Evolutionary conservation across 2,329 filamentous ascomycete species (phyloP).

Genomic region (Endoconidiophora laricicola): DNA sequence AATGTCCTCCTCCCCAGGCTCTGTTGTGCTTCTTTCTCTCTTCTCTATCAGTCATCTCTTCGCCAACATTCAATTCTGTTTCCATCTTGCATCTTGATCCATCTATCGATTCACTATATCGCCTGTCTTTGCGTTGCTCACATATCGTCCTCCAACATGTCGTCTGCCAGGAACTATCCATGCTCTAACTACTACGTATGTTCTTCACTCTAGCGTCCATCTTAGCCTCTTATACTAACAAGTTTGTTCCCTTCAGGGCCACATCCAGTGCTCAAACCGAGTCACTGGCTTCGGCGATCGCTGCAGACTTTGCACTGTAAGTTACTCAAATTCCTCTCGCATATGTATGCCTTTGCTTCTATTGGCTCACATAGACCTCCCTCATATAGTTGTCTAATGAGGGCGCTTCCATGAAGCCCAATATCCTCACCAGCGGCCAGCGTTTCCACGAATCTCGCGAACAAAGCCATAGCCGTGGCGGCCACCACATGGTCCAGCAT

Average conservation of each 20-base stretch:
- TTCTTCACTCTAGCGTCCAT: slow-evolving; percentile 1
- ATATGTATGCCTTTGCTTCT: background rate
- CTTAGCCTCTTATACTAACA: background rate
- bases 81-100: too few species aligned
- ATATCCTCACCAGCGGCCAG: slow-evolving; percentile 4
- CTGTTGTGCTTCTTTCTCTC: too few species aligned
- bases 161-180: too few species aligned
- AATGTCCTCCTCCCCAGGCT: too few species aligned
- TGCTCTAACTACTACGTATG: slow-evolving; percentile 1
- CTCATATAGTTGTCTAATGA: slow-evolving; percentile 3
- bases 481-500: too few species aligned
- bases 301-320: slow-evolving; percentile 17
- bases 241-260: slow-evolving; percentile 15
- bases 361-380: background rate
- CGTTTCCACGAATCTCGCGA: slow-evolving; percentile 4
- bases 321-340: too few species aligned
- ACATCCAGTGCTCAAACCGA: slow-evolving; percentile 20
- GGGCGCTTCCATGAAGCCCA: slow-evolving; percentile 6
- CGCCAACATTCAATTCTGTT: too few species aligned
- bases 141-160: too few species aligned
- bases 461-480: background rate
- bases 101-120: too few species aligned
- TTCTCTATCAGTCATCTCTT: too few species aligned
- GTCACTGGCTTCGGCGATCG: slow-evolving; percentile 19
- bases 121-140: too few species aligned